Conservation (phyloP, 768 basidiomycete species). For the Rhodosporidiobolus sp. region DNA sequence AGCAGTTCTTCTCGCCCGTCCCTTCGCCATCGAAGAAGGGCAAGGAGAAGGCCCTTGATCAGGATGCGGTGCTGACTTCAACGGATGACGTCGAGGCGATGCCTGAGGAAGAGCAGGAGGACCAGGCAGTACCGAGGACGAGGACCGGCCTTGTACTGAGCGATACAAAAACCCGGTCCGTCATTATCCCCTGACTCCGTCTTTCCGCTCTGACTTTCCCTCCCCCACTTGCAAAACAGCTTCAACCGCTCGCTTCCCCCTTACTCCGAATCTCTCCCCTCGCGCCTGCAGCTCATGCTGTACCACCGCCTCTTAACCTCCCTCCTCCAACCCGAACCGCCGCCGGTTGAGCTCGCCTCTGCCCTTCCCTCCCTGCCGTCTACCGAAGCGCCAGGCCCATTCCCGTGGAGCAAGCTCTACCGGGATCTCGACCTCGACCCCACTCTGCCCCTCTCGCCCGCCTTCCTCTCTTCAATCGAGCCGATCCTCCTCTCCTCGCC, state of each 20-base stretch:
- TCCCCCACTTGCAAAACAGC: neutral
- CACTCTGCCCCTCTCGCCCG: neutral
- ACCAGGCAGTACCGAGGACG: neutral
- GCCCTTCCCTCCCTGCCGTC: slow-evolving; percentile 50
- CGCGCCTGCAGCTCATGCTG: slow-evolving; percentile 72
- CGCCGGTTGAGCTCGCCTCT: slow-evolving; percentile 14
- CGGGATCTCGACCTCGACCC: neutral
- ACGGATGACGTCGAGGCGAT: neutral
- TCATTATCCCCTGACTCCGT: too few relatives aligned
- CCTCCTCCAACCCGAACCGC: slow-evolving; percentile 53
- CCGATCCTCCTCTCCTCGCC: slow-evolving; percentile 12
- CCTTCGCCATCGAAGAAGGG: slow-evolving; percentile 14
- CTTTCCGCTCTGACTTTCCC: too few relatives aligned
- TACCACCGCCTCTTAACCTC: slow-evolving; percentile 65
- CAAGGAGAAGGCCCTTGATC: neutral
- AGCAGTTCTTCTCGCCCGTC: slow-evolving; percentile 24
- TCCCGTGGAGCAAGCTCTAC: slow-evolving; percentile 28
- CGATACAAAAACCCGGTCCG: slow-evolving; percentile 69
- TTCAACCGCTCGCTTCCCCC: slow-evolving; percentile 55
- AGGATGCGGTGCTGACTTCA: neutral
- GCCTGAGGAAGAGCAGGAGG: neutral
- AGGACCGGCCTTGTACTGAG: slow-evolving; percentile 41
- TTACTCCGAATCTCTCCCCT: slow-evolving; percentile 59
- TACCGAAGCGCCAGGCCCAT: slow-evolving; percentile 48
- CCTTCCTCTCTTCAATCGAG: slow-evolving; percentile 23